These are phyloP conservation scores for Thraustochytrium sp. DNA, from an alignment of 352 stramenopile genomes.

Conservation along the genomic window DNA sequence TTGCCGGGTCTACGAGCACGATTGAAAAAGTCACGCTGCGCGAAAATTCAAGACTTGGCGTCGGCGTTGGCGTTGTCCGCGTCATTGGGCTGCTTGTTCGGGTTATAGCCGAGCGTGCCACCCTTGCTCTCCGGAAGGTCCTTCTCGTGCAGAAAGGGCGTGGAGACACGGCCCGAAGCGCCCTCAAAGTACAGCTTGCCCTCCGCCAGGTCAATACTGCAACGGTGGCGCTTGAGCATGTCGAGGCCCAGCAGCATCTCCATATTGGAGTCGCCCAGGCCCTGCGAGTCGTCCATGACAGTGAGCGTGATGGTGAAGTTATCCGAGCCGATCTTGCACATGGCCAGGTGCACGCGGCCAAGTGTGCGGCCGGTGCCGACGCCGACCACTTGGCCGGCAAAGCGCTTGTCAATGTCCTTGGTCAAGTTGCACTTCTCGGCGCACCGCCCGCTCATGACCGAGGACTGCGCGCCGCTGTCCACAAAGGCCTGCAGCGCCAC, in stretches of 20 bases:
- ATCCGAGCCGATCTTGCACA: constrained; percentile 66
- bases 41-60: no score
- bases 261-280: constrained; percentile 68
- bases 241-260: constrained; percentile 97
- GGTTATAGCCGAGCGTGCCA: constrained; percentile 37
- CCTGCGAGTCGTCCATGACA: constrained; percentile 68
- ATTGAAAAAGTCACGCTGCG: no score
- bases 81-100: constrained; percentile 19
- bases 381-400: constrained; percentile 73
- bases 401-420: constrained; percentile 61
- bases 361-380: constrained; percentile 94
- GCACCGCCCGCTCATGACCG: constrained; percentile 84
- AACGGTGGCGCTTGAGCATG: constrained; percentile 96
- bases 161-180: constrained; percentile 62
- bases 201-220: constrained; percentile 87
- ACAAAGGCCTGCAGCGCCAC: constrained; percentile 74
- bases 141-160: constrained; percentile 71
- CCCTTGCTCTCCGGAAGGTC: constrained; percentile 43
- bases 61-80: background rate
- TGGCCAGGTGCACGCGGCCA: constrained; percentile 84
- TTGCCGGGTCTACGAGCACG: no score
- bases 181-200: constrained; percentile 76
- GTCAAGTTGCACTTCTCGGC: constrained; percentile 77
- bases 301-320: constrained; percentile 83
- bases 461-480: constrained; percentile 77